Evolutionary conservation across 345 rosid genomes (phyloP), one percentile per base, ranked within the genome.

Genomic region (Populus tremula): DNA sequence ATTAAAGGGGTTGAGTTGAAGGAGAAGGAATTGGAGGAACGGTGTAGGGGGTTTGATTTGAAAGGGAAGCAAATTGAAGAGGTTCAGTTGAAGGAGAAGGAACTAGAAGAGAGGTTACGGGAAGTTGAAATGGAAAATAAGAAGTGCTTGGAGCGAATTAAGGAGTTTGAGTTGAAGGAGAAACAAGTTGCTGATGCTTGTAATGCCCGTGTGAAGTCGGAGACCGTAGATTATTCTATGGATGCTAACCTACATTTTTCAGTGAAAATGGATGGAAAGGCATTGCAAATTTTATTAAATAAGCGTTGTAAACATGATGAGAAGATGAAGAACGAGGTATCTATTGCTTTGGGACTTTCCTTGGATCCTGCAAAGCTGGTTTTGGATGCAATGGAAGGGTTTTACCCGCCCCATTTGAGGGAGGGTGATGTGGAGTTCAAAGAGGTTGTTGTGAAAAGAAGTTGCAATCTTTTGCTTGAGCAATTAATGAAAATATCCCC

Each of bases 361-460:
- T 45, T 80, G 2, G 84, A 90, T 54, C 96, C 96, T 38, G 89
- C 89, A 20, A 87, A 83, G 83, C 87, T 91, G 74, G 92, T 89
- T 71, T 75, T 91, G 70, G 91, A 86, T 85, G 87, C 91, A 54
- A 74, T 91, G 75, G 62, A 84, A 72, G 86, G 85, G 64, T 87
- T 88, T 74, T 83, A 75, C 75, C 86, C 89, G 17, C 64, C 75
- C 41, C 83, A 77, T 69, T 78, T 81, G 77, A 84, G 67, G 73
- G 80, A 76, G 10, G 80, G 77, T 27, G 73, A 38, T 35, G 29
- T 25, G 62, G 79, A 80, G 76, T 84, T 77, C 53, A 85, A 86
- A 68, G 78, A 69, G 64, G 67, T 49, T 70, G 72, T 74, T 79
- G 83, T 86, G 27, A 85, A 86, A 75, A 80, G 77, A 73, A 87